Evolutionary conservation across 1,284 basidiomycete genomes (phyloP), one percentile per base, ranked within the genome.

Genomic region (Cerrena zonata): DNA sequence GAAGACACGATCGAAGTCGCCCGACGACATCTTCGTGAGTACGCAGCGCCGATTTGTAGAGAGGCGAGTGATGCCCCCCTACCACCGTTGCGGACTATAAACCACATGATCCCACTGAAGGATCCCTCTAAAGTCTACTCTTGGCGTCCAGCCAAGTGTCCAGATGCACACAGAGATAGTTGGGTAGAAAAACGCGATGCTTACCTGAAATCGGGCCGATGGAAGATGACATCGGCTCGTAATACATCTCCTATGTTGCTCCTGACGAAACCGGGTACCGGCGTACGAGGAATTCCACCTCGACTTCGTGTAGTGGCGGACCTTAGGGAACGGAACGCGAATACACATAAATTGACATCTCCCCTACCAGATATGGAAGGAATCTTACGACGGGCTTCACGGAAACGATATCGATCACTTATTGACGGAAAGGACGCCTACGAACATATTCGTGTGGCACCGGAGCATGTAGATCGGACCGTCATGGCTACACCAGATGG

Each of bases 91-190:
- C 49, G 68, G 1, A 65, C 53, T 0, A 66, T 74, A 5, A 74
- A 74, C 47, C 69, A 74, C 48, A 44, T 39, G 0, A 73, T 74
- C 3, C 69, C 68, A 1, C 38, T 73, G 5, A 66, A 68, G 10
- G 65, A 74, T 42, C 58, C 65, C n/a, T 36, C 49, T 0, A 64
- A 64, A 36, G 50, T 63, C 0, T 69, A 68, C 39, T 25, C 51
- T 0, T 71, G 62, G 57, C 52, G 65, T 12, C 65, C 63, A 4
- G 65, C 64, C 1, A 50, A 54, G 22, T 69, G 67, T 51, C 61
- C 67, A 2, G 65, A 71, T 18, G 61, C 65, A 2, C 46, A 69
- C 13, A 48, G 52, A 26, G 38, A 49, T 0, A 58, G 58, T 5
- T 71, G 67, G 67, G 41, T 39, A 0, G 54, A 59, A 27, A 72